A percentile compares a stretch with the other conserved stretches of the same genome.
Conservation (phyloP, 352 stramenopile species). For the Phytophthora sp. region DNA sequence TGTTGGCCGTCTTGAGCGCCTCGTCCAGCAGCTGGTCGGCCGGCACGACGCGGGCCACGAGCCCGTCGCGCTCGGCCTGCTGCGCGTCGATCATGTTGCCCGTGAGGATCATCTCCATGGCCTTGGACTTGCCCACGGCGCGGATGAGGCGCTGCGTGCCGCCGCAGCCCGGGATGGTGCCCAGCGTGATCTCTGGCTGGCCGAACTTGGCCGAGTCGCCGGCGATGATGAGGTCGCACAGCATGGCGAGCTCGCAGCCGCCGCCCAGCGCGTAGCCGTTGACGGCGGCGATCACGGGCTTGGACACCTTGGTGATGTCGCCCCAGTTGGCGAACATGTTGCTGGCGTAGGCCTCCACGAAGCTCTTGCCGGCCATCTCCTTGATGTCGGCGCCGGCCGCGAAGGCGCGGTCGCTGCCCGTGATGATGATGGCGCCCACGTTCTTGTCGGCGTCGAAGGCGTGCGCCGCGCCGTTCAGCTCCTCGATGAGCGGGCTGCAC, state of each 20-base stretch:
- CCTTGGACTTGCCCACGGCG: slow-evolving; percentile 98
- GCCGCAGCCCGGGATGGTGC: slow-evolving; percentile 96
- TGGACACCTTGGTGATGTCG: slow-evolving; percentile 94
- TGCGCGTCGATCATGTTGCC: slow-evolving; percentile 96
- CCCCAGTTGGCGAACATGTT: slow-evolving; percentile 99
- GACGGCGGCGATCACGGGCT: slow-evolving; percentile 96
- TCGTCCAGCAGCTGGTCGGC: slow-evolving; percentile 93
- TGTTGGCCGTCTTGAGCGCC: slow-evolving; percentile 95
- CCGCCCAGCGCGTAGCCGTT: slow-evolving; percentile 98
- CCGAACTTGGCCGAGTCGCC: slow-evolving; percentile 97
- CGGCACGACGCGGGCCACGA: slow-evolving; percentile 94
- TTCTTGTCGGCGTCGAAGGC: slow-evolving; percentile 93
- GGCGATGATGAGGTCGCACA: slow-evolving; percentile 98
- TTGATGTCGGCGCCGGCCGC: slow-evolving; percentile 97
- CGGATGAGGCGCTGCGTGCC: slow-evolving; percentile 97
- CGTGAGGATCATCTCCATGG: slow-evolving; percentile 99
- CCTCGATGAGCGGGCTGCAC: slow-evolving; percentile 93
- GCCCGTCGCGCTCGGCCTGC: slow-evolving; percentile 93
- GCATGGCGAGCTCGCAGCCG: slow-evolving; percentile 99
- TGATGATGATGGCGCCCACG: slow-evolving; percentile 96
- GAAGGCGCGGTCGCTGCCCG: slow-evolving; percentile 94
- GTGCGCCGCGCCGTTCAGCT: slow-evolving; percentile 94
- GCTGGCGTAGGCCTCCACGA: slow-evolving; percentile 92
- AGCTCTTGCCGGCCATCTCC: slow-evolving; percentile 95
- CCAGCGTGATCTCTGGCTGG: slow-evolving; percentile 98